Base-by-base conservation (phyloP, 2,329 filamentous ascomycete species). In the Epichloe aotearoae region DNA sequence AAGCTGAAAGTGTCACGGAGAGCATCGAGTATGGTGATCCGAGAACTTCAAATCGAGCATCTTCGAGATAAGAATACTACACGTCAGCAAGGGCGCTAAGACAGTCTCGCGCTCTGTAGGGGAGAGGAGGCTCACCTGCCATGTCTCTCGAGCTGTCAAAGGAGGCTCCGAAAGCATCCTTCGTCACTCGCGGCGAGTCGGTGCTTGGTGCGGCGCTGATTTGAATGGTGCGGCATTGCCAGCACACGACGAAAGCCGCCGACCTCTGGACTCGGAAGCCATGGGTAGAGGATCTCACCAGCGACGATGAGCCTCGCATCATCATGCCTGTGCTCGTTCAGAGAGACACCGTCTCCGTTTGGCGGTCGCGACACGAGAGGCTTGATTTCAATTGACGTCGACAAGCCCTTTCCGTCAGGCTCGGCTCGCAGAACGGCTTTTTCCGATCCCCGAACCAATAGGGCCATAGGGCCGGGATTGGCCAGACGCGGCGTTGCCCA, bases 11-110 rank as follows among this genome's bases (percentile, higher is more conserved):
- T 7, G 85, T 88, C 57, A 95, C 90, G 20, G 91, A 96, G 59
- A 98, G 83, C 56, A 98, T 81, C 50, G 93, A 97, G 68, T 93
- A 93, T 1, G 91, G 89, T 23, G 87, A 80, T 55, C 93, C 93
- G 56, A 98, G 74, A 46, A 97, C 88, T 68, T 97, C 88, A 67
- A 98, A 98, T 52, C 83, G 83, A 50, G 93, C 93, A 77, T 97
- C 93, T 96, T 23, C 59, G 19, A n/a, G 7, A 34, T 42, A 15
- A 17, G 41, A 41, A 19, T 11, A 41, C 10, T 5, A 5, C 7
- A 23, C 4, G 41, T 45, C 48, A 50, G 48, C 10, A 50, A 30
- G 4, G 15, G 10, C 20, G 15, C 6, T 3, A 5, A 19, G 11
- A 10, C 3, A 6, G 26, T 4, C 14, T n/a, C 5, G 2, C 5